Evolutionary conservation across 257 asterid species (phyloP).

Genomic region (Orobanche coerulescens): DNA sequence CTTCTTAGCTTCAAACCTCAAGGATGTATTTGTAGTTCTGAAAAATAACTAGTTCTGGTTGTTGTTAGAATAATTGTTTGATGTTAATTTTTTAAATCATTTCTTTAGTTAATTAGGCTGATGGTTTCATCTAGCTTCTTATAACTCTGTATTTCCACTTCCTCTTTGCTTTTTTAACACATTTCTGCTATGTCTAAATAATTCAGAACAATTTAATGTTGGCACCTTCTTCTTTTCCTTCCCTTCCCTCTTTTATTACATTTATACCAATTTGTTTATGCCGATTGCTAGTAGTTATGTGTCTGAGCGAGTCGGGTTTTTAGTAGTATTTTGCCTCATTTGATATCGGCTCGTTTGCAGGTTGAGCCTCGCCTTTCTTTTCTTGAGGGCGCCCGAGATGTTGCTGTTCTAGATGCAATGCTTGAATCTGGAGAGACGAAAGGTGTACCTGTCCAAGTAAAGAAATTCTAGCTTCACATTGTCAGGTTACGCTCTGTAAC

Average conservation of each 20-base stretch:
- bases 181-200: no score
- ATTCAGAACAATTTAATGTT: not conserved
- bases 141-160: no score
- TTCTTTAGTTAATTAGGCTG: no score
- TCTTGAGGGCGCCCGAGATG: slow-evolving; percentile 77
- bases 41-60: no score
- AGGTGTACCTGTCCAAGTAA: slow-evolving; percentile 60
- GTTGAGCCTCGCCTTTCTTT: slow-evolving; percentile 64
- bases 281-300: no score
- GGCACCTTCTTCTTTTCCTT: not conserved
- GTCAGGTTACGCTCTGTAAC: slow-evolving; percentile 11
- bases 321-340: not conserved
- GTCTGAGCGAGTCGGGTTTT: not conserved
- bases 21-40: no score
- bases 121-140: no score
- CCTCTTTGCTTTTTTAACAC: no score
- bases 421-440: slow-evolving; percentile 72
- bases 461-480: slow-evolving; percentile 36
- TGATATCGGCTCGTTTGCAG: slow-evolving; percentile 2
- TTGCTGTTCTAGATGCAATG: slow-evolving; percentile 87
- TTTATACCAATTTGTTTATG: not conserved
- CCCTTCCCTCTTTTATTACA: not conserved
- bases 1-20: no score
- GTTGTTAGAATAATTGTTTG: no score
- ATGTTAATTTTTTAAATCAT: no score